Evolutionary conservation across 2,329 filamentous ascomycete genomes (phyloP).

Genomic region (Colletotrichum sp.): DNA sequence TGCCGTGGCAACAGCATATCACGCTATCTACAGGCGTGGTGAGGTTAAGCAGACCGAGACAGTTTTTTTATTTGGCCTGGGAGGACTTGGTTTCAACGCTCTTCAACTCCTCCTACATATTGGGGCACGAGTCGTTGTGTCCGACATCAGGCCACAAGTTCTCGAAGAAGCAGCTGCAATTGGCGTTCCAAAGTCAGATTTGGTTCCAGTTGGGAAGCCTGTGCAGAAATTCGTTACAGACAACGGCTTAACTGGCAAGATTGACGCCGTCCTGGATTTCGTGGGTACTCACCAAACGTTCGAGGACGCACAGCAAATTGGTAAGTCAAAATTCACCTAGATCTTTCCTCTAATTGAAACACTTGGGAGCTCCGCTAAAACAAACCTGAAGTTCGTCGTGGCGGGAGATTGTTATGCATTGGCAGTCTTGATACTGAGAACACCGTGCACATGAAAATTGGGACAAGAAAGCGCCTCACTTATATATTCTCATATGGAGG

Average conservation of each 20-base stretch:
- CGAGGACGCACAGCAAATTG: slow-evolving; percentile 36
- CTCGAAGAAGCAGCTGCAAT: slow-evolving; percentile 24
- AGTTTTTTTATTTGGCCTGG: slow-evolving; percentile 43
- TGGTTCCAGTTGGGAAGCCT: slow-evolving; percentile 31
- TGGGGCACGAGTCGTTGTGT: slow-evolving; percentile 57
- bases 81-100: slow-evolving; percentile 44
- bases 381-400: slow-evolving; percentile 31
- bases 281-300: slow-evolving; percentile 40
- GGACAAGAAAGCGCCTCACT: slow-evolving; percentile 43
- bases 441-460: slow-evolving; percentile 46
- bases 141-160: slow-evolving; percentile 19
- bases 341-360: not conserved
- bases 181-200: slow-evolving; percentile 32
- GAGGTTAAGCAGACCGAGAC: slow-evolving; percentile 37
- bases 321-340: slow-evolving; percentile 21
- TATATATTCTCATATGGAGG: slow-evolving; percentile 49
- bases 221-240: slow-evolving; percentile 31
- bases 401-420: slow-evolving; percentile 41
- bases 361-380: not conserved
- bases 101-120: slow-evolving; percentile 39
- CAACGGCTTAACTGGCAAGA: slow-evolving; percentile 22
- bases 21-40: slow-evolving; percentile 38
- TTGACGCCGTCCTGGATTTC: slow-evolving; percentile 36
- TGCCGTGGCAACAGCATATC: slow-evolving; percentile 43
- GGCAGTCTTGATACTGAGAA: slow-evolving; percentile 43